These are phyloP conservation scores for Tricholoma flavovirens DNA, from an alignment of 768 basidiomycete genomes.

Conservation along the genomic window DNA sequence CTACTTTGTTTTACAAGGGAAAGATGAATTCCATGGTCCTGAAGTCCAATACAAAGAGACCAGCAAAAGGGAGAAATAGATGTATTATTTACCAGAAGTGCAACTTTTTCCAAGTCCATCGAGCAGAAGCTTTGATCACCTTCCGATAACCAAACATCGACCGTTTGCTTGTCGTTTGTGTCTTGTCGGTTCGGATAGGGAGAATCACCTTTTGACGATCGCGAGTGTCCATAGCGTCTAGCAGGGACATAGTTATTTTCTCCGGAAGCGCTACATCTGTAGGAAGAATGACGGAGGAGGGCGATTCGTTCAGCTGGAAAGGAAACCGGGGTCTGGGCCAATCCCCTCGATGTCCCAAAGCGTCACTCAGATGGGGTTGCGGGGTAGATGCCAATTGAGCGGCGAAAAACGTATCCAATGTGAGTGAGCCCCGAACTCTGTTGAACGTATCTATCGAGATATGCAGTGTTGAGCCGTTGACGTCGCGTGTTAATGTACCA, in stretches of 20 bases:
- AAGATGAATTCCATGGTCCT: background rate
- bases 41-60: background rate
- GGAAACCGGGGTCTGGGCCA: background rate
- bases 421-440: background rate
- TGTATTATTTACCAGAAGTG: constrained; percentile 1
- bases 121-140: background rate
- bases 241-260: constrained; percentile 22
- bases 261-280: constrained; percentile 10
- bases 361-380: background rate
- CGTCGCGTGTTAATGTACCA: background rate
- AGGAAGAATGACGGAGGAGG: background rate
- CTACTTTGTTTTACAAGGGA: background rate
- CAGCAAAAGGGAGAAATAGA: background rate
- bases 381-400: background rate
- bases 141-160: background rate
- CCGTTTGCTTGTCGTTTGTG: background rate
- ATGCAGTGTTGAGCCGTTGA: background rate
- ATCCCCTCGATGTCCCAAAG: background rate
- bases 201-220: constrained; percentile 7
- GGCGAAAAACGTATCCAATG: background rate
- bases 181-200: background rate
- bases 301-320: background rate
- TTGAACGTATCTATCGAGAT: background rate
- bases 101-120: constrained; percentile 7
- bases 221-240: constrained; percentile 25